A percentile compares a stretch with the other conserved stretches of the same genome.
Evolutionary conservation across 352 stramenopile species (phyloP).

Genomic region (Peronospora tabacina): DNA sequence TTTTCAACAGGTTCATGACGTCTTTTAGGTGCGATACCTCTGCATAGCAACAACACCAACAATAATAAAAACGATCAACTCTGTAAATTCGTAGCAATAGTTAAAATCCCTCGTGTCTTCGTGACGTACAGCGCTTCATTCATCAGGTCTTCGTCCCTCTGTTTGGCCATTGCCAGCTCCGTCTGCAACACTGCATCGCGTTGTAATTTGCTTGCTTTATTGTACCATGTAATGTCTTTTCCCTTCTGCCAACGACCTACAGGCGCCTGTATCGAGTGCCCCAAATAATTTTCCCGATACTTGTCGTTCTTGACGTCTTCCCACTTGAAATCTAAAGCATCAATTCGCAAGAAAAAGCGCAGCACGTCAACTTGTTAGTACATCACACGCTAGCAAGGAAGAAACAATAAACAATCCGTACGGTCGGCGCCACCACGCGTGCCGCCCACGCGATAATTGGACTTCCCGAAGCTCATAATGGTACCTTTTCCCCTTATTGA

Average conservation of each 20-base stretch:
- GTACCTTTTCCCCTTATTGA: conserved; percentile 7
- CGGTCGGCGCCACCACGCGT: conserved; percentile 81
- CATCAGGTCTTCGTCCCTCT: conserved; percentile 86
- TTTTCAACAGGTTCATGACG: conserved; percentile 36
- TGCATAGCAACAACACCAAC: conserved; percentile 16
- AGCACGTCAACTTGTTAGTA: background rate
- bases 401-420: conserved; percentile 21
- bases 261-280: conserved; percentile 79
- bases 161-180: conserved; percentile 66
- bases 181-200: conserved; percentile 41
- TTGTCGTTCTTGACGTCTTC: conserved; percentile 92
- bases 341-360: conserved; percentile 4
- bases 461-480: conserved; percentile 77
- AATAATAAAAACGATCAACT: background rate
- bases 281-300: conserved; percentile 89
- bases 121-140: conserved; percentile 77
- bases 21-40: conserved; percentile 55
- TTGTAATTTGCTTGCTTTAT: conserved; percentile 60
- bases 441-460: conserved; percentile 80
- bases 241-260: conserved; percentile 85
- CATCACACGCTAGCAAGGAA: background rate
- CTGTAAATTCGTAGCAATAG: conserved; percentile 4
- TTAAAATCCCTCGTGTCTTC: background rate
- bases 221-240: conserved; percentile 88
- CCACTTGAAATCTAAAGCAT: conserved; percentile 83